Evolutionary conservation across 257 asterid genomes (phyloP), one percentile per base, ranked within the genome.

Genomic region (Sherardia arvensis): DNA sequence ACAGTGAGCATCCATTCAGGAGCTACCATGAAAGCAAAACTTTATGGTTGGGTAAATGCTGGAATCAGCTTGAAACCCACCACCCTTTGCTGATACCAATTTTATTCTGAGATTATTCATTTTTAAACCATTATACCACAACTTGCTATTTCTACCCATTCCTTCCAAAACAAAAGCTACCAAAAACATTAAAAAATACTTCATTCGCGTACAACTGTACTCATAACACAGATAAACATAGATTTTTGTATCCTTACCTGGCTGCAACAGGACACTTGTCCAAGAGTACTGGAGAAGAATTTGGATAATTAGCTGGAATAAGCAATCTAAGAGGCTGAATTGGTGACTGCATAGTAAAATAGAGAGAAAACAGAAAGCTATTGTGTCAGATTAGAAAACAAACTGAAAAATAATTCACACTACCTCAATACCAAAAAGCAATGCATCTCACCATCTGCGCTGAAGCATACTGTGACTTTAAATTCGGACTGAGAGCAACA

Each of bases 211-310:
- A 61, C 11, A 3, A 14, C 34, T 53, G 58, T 22, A 53, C 23
- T 38, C 10, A 38, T 38, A 25, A 4, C 7, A 34, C n/a, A 26
- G 27, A 36, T 26, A 40, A 61, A 11, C 29, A 20, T 61, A 49
- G 53, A 61, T 10, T 22, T 61, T 18, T 40, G 70, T 29, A 67
- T 45, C 28, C 81, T 73, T 63, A 87, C 97, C 97, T 90, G 79
- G 84, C 82, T 80, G 86, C 95, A 75, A 80, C 87, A n/a, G 97
- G 97, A 70, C 84, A 90, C 80, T 82, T 85, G 80, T 90, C 97
- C 82, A 90, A 69, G 66, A 90, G 87, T 77, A 90, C 54, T 0
- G 95, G 97, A 61, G 96, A 90, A 79, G 89, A 84, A 70, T 78
- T 82, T 38, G 97, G 96, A 77, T 90, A 90, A 75, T 82, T 81